These are phyloP conservation scores for Geosmithia morbida DNA, from an alignment of 2,329 filamentous ascomycete species.

Conservation along the genomic window DNA sequence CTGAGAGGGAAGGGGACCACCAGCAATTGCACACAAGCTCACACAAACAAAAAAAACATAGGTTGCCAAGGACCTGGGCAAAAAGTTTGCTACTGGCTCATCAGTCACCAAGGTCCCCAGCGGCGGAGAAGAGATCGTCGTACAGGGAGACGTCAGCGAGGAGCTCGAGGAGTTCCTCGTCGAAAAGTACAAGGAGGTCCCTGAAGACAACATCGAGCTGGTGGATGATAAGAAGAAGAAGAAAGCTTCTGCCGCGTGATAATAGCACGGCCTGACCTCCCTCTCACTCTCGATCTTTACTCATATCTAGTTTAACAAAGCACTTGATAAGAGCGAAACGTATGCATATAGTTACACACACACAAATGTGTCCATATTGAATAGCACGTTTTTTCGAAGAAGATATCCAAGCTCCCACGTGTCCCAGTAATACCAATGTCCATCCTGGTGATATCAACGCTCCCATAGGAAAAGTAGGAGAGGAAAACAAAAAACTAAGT, in stretches of 20 bases:
- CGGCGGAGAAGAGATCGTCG: conserved; percentile 89
- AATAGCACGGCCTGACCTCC: not conserved
- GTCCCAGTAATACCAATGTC: not conserved
- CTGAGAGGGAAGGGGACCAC: not conserved
- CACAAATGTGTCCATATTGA: not conserved
- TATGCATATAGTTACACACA: too few species aligned
- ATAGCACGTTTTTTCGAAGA: not conserved
- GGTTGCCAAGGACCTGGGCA: conserved; percentile 88
- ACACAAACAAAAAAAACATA: too few species aligned
- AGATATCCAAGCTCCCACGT: not conserved
- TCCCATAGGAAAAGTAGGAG: not conserved
- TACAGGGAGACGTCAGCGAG: conserved; percentile 92
- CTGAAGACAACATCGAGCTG: conserved; percentile 87
- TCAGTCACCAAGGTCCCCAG: conserved; percentile 80
- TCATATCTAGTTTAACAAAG: not conserved
- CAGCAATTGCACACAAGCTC: too few species aligned
- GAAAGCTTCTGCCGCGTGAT: conserved; percentile 13
- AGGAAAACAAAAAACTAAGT: not conserved
- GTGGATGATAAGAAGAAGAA: conserved; percentile 95
- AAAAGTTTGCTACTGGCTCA: conserved; percentile 93
- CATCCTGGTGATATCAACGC: not conserved
- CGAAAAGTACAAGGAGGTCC: conserved; percentile 80
- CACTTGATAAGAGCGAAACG: not conserved
- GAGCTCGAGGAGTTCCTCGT: conserved; percentile 85
- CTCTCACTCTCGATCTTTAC: not conserved